A percentile compares a stretch with the other conserved stretches of the same genome.
These are phyloP conservation scores for Trametes cubensis DNA, from an alignment of 768 basidiomycete genomes.

Conservation along the genomic window DNA sequence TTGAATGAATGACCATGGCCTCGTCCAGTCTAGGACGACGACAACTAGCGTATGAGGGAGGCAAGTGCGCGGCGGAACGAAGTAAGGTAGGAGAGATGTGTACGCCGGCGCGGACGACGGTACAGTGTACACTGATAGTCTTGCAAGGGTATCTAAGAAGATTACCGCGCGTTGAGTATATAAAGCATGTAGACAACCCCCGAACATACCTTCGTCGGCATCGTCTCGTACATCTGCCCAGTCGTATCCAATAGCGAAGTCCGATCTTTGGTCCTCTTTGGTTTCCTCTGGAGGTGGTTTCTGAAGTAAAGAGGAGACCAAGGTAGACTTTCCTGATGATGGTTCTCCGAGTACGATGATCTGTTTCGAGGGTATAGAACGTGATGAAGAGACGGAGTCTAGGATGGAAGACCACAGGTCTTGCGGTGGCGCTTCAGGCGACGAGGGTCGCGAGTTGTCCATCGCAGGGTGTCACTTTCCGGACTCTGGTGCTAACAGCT, in stretches of 20 bases:
- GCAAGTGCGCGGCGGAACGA: slow-evolving; percentile 69
- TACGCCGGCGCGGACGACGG: slow-evolving; percentile 78
- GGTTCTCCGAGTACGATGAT: slow-evolving; percentile 83
- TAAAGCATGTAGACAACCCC: background rate
- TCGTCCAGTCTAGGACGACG: slow-evolving; percentile 93
- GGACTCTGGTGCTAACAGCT: too few relatives aligned
- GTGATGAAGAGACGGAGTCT: slow-evolving; percentile 79
- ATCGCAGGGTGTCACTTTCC: slow-evolving; percentile 23
- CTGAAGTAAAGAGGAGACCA: slow-evolving; percentile 72
- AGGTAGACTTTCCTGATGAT: slow-evolving; percentile 74
- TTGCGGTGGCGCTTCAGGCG: slow-evolving; percentile 72
- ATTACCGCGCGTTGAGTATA: slow-evolving; percentile 11
- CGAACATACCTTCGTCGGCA: slow-evolving; percentile 82
- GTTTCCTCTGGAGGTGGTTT: slow-evolving; percentile 59
- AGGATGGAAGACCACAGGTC: slow-evolving; percentile 95
- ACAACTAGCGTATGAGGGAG: slow-evolving; percentile 76
- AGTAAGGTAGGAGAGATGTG: slow-evolving; percentile 72
- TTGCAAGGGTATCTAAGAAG: slow-evolving; percentile 76
- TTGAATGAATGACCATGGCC: slow-evolving; percentile 87
- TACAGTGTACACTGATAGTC: slow-evolving; percentile 89
- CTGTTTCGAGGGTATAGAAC: slow-evolving; percentile 85
- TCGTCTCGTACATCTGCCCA: slow-evolving; percentile 91
- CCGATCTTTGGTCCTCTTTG: slow-evolving; percentile 61
- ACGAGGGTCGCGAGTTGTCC: slow-evolving; percentile 58
- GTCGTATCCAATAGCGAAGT: slow-evolving; percentile 91